Conservation (phyloP, 306 rosid species). For the Medicago arabica region DNA sequence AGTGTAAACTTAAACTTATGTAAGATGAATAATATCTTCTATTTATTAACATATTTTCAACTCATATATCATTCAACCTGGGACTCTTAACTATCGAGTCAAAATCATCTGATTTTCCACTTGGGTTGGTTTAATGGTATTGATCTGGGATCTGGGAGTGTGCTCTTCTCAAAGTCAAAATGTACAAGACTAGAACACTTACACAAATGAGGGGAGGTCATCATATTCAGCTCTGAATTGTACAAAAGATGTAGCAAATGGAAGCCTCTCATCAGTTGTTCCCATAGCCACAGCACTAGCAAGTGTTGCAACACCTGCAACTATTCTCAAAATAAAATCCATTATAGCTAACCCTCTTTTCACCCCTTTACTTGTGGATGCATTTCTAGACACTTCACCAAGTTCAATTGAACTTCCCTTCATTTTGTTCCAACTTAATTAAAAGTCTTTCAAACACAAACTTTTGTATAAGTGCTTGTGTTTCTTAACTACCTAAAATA, state of each 20-base stretch:
- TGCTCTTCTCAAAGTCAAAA: too few species aligned
- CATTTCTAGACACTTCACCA: conserved; percentile 40
- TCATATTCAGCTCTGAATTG: conserved; percentile 54
- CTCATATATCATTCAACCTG: too few species aligned
- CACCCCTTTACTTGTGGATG: conserved; percentile 35
- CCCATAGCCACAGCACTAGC: conserved; percentile 52
- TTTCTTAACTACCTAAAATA: conserved; percentile 5
- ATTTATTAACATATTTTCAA: too few species aligned
- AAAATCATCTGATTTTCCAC: too few species aligned
- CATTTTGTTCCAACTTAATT: conserved; percentile 22
- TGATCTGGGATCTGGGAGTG: too few species aligned
- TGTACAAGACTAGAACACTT: not conserved
- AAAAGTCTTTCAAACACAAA: not conserved
- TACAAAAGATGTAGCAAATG: conserved; percentile 50
- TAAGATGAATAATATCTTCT: too few species aligned
- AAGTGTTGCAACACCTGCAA: conserved; percentile 50
- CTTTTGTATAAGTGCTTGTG: not conserved
- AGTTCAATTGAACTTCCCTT: conserved; percentile 35
- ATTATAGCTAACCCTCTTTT: conserved; percentile 52
- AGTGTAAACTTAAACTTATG: too few species aligned
- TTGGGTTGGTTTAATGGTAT: too few species aligned
- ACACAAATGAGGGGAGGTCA: conserved; percentile 67
- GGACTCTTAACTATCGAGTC: too few species aligned
- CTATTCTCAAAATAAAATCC: conserved; percentile 54
- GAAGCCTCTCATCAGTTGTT: conserved; percentile 51